phyloP scores from a whole-genome alignment of 2,329 filamentous ascomycete species.

The Elsinoe ampelina region DNA sequence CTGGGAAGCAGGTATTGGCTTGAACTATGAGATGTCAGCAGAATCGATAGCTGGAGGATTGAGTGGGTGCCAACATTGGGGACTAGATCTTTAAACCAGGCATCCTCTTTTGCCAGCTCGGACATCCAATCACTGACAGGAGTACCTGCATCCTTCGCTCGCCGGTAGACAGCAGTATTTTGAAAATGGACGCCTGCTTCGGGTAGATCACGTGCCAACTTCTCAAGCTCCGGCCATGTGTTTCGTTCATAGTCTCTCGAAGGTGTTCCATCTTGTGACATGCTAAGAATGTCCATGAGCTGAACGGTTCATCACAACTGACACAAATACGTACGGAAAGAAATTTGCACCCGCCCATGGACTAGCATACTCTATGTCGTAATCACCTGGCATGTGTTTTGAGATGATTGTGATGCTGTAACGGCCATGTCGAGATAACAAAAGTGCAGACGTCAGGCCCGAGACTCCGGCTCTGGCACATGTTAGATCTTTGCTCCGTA shows the following conservation, averaged over 20 bases:
- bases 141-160: constrained; percentile 51
- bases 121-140: constrained; percentile 53
- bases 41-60: not conserved
- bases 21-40: constrained; percentile 23
- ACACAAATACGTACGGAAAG: not conserved
- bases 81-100: constrained; percentile 65
- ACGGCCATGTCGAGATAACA: constrained; percentile 47
- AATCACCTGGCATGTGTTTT: constrained; percentile 90
- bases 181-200: constrained; percentile 77
- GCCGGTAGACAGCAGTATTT: constrained; percentile 47
- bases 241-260: constrained; percentile 34
- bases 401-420: constrained; percentile 62
- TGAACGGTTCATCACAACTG: not conserved
- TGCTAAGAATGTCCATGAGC: constrained; percentile 13
- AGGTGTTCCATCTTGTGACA: constrained; percentile 29
- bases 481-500: not conserved
- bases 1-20: constrained; percentile 23
- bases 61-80: constrained; percentile 47
- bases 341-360: constrained; percentile 12
- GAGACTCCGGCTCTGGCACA: constrained; percentile 52
- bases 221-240: constrained; percentile 37
- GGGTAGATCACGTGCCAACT: constrained; percentile 49
- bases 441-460: constrained; percentile 55
- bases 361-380: constrained; percentile 72
- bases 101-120: constrained; percentile 53